Base-by-base conservation (phyloP, 768 basidiomycete species). In the Lepiota brunneoincarnata region DNA sequence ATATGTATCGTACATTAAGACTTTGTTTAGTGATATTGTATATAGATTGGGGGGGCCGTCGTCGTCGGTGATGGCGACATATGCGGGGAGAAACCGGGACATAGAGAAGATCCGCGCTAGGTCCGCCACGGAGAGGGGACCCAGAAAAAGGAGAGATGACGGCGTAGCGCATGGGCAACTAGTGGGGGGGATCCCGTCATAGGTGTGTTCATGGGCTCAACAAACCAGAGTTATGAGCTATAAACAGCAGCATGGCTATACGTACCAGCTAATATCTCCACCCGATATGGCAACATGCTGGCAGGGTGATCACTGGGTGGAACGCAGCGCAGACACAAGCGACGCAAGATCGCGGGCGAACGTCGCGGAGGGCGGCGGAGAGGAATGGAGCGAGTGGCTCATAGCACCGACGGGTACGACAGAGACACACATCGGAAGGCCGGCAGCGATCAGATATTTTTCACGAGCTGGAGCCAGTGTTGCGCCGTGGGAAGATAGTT, bases 101-200 rank as follows among this genome's bases (percentile, higher is more conserved):
- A 44, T 26, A 51, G 48, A 49, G 55, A 49, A 56, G 43, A 49
- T 47, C 55, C 55, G 49, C 48, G 41, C 46, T 49, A 49, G 42
- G 44, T 5, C 46, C 52, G 43, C 35, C 6, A 9, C 20, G 36
- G 40, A 43, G 45, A 37, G 37, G 34, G 55, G 26, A 40, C 42
- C 26, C 40, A 51, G 45, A 34, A 46, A 28, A 34, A 17, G n/a
- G 42, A 2, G 34, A 47, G 28, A 18, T 31, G 45, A 34, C 17
- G 2, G 28, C 39, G 40, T n/a, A 6, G n/a, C 24, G 26, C 7
- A 49, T 12, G 26, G 49, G 49, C 49, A 39, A 26, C 37, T 36
- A 20, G 37, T 49, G 48, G 48, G 31, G 50, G 50, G 41, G 39
- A 34, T 42, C 40, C 43, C 43, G 51, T 45, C 37, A 45, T 53